Percentiles rank a stretch among this genome's conserved stretches.
These are phyloP conservation scores for Phoenix roebelenii DNA, from an alignment of 176 grass and related monocot genomes.

Conservation along the genomic window DNA sequence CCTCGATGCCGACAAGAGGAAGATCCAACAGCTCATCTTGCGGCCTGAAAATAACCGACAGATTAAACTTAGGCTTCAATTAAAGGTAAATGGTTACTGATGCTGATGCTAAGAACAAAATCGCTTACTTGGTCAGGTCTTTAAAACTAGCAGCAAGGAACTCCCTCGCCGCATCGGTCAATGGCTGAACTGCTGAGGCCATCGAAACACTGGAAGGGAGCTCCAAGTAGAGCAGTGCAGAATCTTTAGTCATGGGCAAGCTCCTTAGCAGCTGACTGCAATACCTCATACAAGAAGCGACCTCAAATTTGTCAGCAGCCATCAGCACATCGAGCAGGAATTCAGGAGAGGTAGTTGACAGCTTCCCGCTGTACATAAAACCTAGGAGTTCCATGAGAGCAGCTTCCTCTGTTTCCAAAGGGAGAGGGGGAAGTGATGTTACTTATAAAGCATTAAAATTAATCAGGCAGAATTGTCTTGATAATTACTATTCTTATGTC, in stretches of 20 bases:
- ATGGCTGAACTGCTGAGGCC: constrained; percentile 19
- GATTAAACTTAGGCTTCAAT: too few species aligned
- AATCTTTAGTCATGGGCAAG: constrained; percentile 94
- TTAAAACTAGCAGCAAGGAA: constrained; percentile 19
- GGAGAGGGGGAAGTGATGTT: too few species aligned
- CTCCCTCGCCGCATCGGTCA: constrained; percentile 17
- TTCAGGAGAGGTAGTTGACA: constrained; percentile 6
- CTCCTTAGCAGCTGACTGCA: constrained; percentile 86
- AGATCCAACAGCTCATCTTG: constrained; percentile 10
- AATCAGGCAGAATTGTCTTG: neutral
- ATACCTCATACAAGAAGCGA: constrained; percentile 88
- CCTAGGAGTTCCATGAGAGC: constrained; percentile 12
- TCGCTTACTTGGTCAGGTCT: constrained; percentile 8
- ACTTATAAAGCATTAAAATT: neutral
- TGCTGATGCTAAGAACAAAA: neutral
- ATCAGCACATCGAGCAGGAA: constrained; percentile 22
- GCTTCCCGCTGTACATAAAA: constrained; percentile 23
- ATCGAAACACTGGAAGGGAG: constrained; percentile 82
- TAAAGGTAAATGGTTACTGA: too few species aligned
- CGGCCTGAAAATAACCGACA: neutral
- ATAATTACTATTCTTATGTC: neutral
- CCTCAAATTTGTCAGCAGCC: constrained; percentile 97
- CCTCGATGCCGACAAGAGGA: constrained; percentile 14
- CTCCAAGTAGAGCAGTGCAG: constrained; percentile 87
- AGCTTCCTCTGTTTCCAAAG: constrained; percentile 17